phyloP scores from a whole-genome alignment of 164 flowering plant species.

The Taxillus chinensis region DNA sequence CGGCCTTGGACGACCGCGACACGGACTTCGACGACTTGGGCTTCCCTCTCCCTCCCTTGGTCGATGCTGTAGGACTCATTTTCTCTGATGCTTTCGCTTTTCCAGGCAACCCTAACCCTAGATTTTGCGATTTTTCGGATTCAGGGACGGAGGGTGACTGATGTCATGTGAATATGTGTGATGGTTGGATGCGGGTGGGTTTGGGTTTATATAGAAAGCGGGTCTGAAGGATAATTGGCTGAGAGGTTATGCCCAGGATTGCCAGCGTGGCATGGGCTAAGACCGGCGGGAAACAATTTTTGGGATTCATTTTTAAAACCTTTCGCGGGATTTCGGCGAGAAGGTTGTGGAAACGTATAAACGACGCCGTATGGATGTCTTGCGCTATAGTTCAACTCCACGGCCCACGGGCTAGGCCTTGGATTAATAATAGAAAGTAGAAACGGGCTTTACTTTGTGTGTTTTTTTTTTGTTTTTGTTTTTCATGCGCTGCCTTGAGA shows the following conservation, averaged over 20 bases:
- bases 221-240: slow-evolving; percentile 16
- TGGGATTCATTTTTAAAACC: too few species aligned
- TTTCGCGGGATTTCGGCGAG: too few species aligned
- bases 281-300: background rate
- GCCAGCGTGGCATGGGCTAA: slow-evolving; percentile 23
- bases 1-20: slow-evolving; percentile 45
- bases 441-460: too few species aligned
- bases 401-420: too few species aligned
- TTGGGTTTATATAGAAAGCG: slow-evolving; percentile 7
- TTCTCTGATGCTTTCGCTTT: background rate
- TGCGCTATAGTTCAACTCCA: too few species aligned
- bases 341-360: too few species aligned
- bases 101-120: slow-evolving; percentile 13
- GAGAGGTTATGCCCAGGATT: slow-evolving; percentile 13
- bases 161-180: too few species aligned
- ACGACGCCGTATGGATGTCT: background rate
- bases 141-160: background rate
- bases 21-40: slow-evolving; percentile 40
- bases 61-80: slow-evolving; percentile 25
- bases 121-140: background rate
- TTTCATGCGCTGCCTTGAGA: too few species aligned
- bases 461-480: too few species aligned
- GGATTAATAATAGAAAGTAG: too few species aligned
- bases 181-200: background rate
- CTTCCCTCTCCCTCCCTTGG: slow-evolving; percentile 44